Percentiles rank a stretch among this genome's conserved stretches.
These are phyloP conservation scores for Candida ovalis DNA, from an alignment of 805 yeast genomes.

Conservation along the genomic window DNA sequence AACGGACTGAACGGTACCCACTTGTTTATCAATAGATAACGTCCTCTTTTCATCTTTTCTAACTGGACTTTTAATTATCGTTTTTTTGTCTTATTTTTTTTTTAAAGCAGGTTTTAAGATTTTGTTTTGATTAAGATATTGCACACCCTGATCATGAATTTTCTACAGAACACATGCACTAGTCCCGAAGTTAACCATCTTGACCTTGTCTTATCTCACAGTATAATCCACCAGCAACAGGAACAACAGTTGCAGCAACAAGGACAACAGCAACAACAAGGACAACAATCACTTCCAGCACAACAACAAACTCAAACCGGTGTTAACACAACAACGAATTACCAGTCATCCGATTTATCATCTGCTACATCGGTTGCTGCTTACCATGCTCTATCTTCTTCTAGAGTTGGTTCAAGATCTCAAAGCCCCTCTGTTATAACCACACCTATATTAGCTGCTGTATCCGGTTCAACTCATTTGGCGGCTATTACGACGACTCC, in stretches of 20 bases:
- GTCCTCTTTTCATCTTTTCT: no score
- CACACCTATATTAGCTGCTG: neutral
- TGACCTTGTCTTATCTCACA: constrained; percentile 16
- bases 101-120: no score
- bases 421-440: constrained; percentile 1
- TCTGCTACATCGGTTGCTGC: neutral
- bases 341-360: neutral
- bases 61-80: no score
- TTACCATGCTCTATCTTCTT: neutral
- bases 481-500: neutral
- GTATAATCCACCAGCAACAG: constrained; percentile 6
- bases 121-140: no score
- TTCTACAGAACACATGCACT: constrained; percentile 17
- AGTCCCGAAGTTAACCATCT: constrained; percentile 18
- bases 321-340: neutral
- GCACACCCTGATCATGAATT: constrained; percentile 18
- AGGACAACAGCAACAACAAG: constrained; percentile 1
- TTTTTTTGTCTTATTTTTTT: neutral
- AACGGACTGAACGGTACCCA: no score
- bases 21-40: no score
- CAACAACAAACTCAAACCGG: neutral
- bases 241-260: neutral
- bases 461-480: neutral
- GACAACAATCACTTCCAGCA: neutral
- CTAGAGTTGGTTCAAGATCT: constrained; percentile 1